phyloP scores from a whole-genome alignment of 2,329 filamentous ascomycete species.

The Talaromyces atroroseus region DNA sequence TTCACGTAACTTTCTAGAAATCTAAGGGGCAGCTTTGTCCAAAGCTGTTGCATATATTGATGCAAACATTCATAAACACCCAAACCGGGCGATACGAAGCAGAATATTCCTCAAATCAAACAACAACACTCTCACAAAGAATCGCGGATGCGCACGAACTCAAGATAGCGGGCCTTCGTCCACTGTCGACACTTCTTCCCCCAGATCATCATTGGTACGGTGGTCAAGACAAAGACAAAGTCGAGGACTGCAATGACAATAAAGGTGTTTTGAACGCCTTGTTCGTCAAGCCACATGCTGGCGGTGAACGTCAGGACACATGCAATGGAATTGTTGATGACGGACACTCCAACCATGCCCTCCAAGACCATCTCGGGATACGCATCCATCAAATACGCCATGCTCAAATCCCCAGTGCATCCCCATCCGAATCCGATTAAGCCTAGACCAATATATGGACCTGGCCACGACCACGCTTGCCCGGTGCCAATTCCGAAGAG shows the following conservation, averaged over 20 bases:
- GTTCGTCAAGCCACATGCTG: constrained; percentile 46
- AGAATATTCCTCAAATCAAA: no score
- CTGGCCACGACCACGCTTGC: constrained; percentile 49
- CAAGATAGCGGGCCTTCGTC: constrained; percentile 44
- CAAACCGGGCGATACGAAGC: no score
- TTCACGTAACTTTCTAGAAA: no score
- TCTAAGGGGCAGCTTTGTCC: no score
- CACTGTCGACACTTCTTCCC: constrained; percentile 47
- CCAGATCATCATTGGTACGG: constrained; percentile 51
- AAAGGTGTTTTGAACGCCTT: constrained; percentile 44
- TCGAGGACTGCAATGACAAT: constrained; percentile 49
- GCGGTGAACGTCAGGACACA: constrained; percentile 52
- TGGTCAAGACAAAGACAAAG: constrained; percentile 48
- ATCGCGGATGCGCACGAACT: constrained; percentile 47
- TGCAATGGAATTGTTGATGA: constrained; percentile 53
- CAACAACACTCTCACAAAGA: constrained; percentile 15
- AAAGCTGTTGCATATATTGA: no score
- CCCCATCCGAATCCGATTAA: constrained; percentile 58
- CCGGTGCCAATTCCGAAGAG: constrained; percentile 50
- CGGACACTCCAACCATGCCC: constrained; percentile 54
- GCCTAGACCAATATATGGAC: constrained; percentile 51
- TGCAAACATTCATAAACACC: no score
- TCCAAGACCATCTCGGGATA: constrained; percentile 55
- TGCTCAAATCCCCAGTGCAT: constrained; percentile 52
- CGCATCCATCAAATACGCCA: constrained; percentile 52